Conservation (phyloP, 345 rosid genomes). For the Orychophragmus violaceus region DNA sequence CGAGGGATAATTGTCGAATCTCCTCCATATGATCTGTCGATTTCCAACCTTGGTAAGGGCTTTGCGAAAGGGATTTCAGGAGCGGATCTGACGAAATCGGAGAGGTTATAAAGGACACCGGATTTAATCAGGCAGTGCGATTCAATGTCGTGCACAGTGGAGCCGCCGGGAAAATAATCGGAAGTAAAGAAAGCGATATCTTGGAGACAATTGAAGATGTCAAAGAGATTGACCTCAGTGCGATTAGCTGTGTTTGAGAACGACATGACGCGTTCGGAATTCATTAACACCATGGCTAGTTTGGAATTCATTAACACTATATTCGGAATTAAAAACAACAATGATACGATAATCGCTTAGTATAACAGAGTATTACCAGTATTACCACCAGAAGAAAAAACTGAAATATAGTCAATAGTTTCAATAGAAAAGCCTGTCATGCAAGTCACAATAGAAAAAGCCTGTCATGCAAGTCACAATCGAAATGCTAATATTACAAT, state of each 20-base stretch:
- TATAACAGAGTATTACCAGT: too few species aligned
- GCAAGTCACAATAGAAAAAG: too few species aligned
- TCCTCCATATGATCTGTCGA: not conserved
- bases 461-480: too few species aligned
- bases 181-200: conserved; percentile 28
- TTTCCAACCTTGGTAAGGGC: conserved; percentile 32
- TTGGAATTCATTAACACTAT: too few species aligned
- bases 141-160: conserved; percentile 23
- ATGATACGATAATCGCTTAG: too few species aligned
- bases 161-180: conserved; percentile 43
- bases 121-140: conserved; percentile 30
- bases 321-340: too few species aligned
- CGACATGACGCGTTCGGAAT: conserved; percentile 28
- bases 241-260: conserved; percentile 43
- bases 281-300: too few species aligned
- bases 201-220: conserved; percentile 43
- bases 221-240: conserved; percentile 44
- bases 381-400: too few species aligned
- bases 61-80: conserved; percentile 57
- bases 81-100: conserved; percentile 30
- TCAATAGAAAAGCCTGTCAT: too few species aligned
- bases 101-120: conserved; percentile 27
- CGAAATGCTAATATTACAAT: too few species aligned
- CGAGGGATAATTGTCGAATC: not conserved
- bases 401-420: too few species aligned